Conservation (phyloP, 2,329 filamentous ascomycete species). For the Penicillium corylophilum region DNA sequence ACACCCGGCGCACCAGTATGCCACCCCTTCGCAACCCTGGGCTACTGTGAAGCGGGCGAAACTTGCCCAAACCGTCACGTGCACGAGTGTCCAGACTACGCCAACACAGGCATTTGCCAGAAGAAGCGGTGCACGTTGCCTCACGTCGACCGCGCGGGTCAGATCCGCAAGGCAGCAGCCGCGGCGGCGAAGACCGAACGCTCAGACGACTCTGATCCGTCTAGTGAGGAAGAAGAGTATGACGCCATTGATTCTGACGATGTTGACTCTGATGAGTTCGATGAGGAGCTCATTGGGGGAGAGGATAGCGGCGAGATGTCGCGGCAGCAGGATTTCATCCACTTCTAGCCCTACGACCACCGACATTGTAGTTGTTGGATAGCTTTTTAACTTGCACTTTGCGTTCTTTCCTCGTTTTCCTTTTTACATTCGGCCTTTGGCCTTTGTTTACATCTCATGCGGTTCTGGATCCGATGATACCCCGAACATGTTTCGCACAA, state of each 20-base stretch:
- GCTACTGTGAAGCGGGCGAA: constrained; percentile 82
- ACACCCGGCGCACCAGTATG: constrained; percentile 78
- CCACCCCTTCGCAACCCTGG: constrained; percentile 76
- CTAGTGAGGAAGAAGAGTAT: constrained; percentile 73
- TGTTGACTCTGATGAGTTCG: constrained; percentile 61
- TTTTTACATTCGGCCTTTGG: background rate
- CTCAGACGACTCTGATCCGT: constrained; percentile 65
- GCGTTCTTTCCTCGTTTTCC: background rate
- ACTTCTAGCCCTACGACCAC: constrained; percentile 36
- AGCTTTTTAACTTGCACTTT: background rate
- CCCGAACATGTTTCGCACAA: constrained; percentile 4
- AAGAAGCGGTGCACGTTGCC: constrained; percentile 78
- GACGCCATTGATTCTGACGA: constrained; percentile 69
- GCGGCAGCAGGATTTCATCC: constrained; percentile 56
- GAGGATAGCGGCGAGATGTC: constrained; percentile 48
- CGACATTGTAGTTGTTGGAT: constrained; percentile 8
- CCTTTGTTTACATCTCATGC: background rate
- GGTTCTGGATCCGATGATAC: constrained; percentile 9
- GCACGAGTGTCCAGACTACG: constrained; percentile 91
- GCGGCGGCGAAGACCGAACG: constrained; percentile 47
- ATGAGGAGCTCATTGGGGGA: constrained; percentile 41
- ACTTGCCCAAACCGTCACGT: constrained; percentile 80
- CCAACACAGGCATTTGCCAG: constrained; percentile 82
- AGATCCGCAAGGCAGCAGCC: constrained; percentile 59
- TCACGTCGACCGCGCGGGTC: constrained; percentile 84